These are phyloP conservation scores for Lodderomyces theae DNA, from an alignment of 1,139 yeast species.

Conservation along the genomic window DNA sequence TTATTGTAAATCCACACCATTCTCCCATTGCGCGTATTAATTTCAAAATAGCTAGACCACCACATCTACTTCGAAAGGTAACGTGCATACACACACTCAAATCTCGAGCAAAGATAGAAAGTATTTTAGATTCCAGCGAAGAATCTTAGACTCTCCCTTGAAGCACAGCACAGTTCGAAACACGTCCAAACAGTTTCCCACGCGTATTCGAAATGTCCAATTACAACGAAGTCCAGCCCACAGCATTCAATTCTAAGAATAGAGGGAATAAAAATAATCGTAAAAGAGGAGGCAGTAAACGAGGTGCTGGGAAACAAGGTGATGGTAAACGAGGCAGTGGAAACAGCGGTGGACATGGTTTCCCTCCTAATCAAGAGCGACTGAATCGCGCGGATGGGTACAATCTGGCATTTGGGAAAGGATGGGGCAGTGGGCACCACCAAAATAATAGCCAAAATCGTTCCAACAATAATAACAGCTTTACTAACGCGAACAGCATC, in stretches of 20 bases:
- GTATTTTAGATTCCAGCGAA: too few relatives aligned
- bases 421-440: background rate
- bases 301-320: background rate
- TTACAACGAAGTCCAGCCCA: constrained; percentile 13
- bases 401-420: background rate
- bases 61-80: too few relatives aligned
- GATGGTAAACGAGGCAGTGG: background rate
- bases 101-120: too few relatives aligned
- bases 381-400: background rate
- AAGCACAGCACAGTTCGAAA: background rate
- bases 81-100: too few relatives aligned
- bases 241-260: constrained; percentile 1
- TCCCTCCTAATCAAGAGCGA: background rate
- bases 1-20: too few relatives aligned
- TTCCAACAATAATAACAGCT: background rate
- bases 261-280: background rate
- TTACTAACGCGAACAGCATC: background rate
- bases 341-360: background rate
- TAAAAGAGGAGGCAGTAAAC: background rate
- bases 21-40: too few relatives aligned
- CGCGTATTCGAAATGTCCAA: constrained; percentile 1
- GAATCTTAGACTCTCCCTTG: too few relatives aligned
- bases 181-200: background rate
- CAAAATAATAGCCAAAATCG: background rate
- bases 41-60: too few relatives aligned